Base-by-base conservation (phyloP, 2,329 filamentous ascomycete genomes). In the Fusarium caatingaense region DNA sequence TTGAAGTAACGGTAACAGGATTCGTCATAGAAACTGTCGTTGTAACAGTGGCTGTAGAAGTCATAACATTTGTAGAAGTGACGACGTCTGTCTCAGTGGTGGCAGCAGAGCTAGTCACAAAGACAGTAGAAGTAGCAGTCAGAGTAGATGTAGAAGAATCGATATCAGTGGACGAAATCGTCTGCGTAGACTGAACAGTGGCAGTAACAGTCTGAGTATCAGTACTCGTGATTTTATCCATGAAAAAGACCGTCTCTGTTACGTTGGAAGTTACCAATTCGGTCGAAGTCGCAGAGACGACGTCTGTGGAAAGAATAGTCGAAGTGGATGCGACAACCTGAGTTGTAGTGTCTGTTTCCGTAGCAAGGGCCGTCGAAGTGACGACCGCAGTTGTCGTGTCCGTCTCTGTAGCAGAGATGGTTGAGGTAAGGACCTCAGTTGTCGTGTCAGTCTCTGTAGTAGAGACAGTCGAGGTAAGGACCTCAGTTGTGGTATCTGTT, bases 171-270 rank as follows among this genome's bases (percentile, higher is more conserved):
- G 49, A 53, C 8, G 41, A 12, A 6, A 42, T 23, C 6, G 49
- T 60, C 56, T 61, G 40, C 16, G 57, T 49, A 16, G 32, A 42
- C 15, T 59, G 27, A n/a, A 60, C 15, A 16, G 54, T 60, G 6
- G 25, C 8, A 21, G 54, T 59, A 8, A 27, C 32, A 8, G 34
- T 60, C 9, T 7, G 30, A 12, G 34, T 48, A 20, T 32, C 42
- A 15, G 49, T 53, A 5, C 34, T 42, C 9, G 18, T 13, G 5
- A 9, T 21, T 20, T 23, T 53, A 15, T 53, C 23, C 32, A 42
- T 28, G 6, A 53, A 27, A 11, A 42, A 20, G 11, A 53, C 49
- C 2, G 49, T 53, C 6, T 53, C 34, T 53, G 32, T 53, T 42
- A 42, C 34, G n/a, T 42, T 28, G 18, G 49, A 53, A 21, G 49